Evolutionary conservation across 148 eudicot genomes (phyloP).

Genomic region (Chenopodium berlandieri): DNA sequence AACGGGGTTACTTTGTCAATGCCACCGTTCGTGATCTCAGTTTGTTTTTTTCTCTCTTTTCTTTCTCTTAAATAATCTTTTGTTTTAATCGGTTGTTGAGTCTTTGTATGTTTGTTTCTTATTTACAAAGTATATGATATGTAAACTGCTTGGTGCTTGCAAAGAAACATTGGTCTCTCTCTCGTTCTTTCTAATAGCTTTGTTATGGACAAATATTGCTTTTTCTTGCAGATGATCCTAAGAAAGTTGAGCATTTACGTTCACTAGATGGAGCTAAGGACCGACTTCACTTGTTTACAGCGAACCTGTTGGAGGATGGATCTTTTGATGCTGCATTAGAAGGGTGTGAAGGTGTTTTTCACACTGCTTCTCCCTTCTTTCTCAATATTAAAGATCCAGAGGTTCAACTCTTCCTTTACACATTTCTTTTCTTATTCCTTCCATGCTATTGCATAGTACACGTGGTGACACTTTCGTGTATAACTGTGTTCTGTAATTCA

Average conservation of each 20-base stretch:
- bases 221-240: slow-evolving; percentile 38
- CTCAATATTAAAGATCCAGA: slow-evolving; percentile 38
- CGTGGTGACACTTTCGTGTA: not conserved
- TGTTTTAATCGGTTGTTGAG: not conserved
- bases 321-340: slow-evolving; percentile 46
- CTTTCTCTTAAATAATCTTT: not conserved
- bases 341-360: slow-evolving; percentile 57
- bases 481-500: not conserved
- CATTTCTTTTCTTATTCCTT: not conserved
- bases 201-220: not conserved
- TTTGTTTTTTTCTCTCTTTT: slow-evolving; percentile 1
- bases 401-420: slow-evolving; percentile 23
- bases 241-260: slow-evolving; percentile 47
- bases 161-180: too few species aligned
- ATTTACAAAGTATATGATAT: not conserved
- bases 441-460: not conserved
- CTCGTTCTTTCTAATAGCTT: too few species aligned
- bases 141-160: too few species aligned
- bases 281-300: slow-evolving; percentile 45
- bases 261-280: slow-evolving; percentile 57
- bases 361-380: slow-evolving; percentile 50
- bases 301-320: slow-evolving; percentile 48
- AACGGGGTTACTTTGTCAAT: slow-evolving; percentile 39
- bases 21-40: slow-evolving; percentile 39
- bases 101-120: not conserved